A percentile compares a stretch with the other conserved stretches of the same genome.
Conservation (phyloP, 1,139 yeast genomes). For the Fermentozyma sake region DNA sequence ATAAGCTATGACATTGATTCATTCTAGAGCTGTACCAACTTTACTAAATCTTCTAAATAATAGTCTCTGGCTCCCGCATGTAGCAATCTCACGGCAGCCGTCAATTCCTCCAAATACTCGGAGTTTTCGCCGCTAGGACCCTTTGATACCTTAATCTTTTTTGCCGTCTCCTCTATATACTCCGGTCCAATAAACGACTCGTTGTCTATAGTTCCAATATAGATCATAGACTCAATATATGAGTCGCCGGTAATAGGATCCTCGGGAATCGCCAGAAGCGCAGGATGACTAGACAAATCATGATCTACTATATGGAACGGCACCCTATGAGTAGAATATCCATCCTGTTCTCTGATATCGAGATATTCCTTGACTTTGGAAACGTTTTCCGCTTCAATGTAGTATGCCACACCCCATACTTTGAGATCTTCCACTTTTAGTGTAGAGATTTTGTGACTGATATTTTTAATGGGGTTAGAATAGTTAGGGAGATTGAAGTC, state of each 20-base stretch:
- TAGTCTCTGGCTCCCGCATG: conserved; percentile 27
- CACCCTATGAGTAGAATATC: conserved; percentile 70
- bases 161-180: conserved; percentile 51
- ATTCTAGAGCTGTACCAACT: conserved; percentile 5
- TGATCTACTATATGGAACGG: conserved; percentile 52
- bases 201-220: conserved; percentile 80
- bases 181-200: conserved; percentile 86
- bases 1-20: not conserved
- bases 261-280: conserved; percentile 13
- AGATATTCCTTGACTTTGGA: conserved; percentile 60
- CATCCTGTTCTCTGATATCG: conserved; percentile 84
- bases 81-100: conserved; percentile 50
- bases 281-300: conserved; percentile 11
- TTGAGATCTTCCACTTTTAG: conserved; percentile 43
- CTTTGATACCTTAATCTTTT: conserved; percentile 45
- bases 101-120: conserved; percentile 61
- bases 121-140: conserved; percentile 84
- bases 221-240: conserved; percentile 59
- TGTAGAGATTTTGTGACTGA: conserved; percentile 11
- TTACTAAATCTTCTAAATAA: conserved; percentile 34
- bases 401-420: conserved; percentile 83
- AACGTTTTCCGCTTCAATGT: conserved; percentile 65
- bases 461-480: conserved; percentile 6
- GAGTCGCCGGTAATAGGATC: conserved; percentile 30
- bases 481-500: not conserved